Evolutionary conservation across 495 filamentous ascomycete species (phyloP), one percentile per base, ranked within the genome.

Genomic region (Astrocystis sublimbata): DNA sequence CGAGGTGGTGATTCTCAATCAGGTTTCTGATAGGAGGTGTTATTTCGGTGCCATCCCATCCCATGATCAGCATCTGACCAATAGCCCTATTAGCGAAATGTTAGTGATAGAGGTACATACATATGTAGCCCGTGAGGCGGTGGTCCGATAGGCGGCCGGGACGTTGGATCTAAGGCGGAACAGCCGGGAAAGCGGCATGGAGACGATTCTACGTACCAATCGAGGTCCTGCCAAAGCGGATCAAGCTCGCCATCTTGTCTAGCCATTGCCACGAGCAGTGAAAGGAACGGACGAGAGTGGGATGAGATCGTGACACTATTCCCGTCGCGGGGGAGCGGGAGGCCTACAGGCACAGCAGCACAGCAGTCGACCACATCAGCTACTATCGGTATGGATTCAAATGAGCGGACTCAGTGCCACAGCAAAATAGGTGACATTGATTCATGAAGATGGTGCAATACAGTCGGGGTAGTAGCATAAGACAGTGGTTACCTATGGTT

Each of bases 41-140:
- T 60, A 96, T 88, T 66, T 89, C 84, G 46, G 91, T 93, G 60
- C 92, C 92, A 81, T 96, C 91, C 79, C 92, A 96, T 72, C 91
- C 92, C 91, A 96, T 93, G 83, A 96, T 93, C 76, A 96, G 88
- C 75, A 96, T 86, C 81, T 96, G 92, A 58, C 92, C 92, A 82
- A 93, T 90, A 56, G 83, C 80, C 79, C 80, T 84, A 73, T 64
- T 73, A 66, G 75, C 69, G 62, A 60, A 35, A 36, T 58, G 65
- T 73, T 66, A 71, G 66, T 43, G 53, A 35, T 40, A 15, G 33
- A 2, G 2, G 35, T 24, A 40, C 28, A 19, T 1, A 8, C 12
- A 40, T 28, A 57, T 17, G 31, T 62, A 24, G 52, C 9, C 33
- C 36, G 40, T 47, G 41, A 52, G 45, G 33, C 28, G 24, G 31